These are phyloP conservation scores for Knoxia roxburghii DNA, from an alignment of 257 asterid genomes.

Conservation along the genomic window DNA sequence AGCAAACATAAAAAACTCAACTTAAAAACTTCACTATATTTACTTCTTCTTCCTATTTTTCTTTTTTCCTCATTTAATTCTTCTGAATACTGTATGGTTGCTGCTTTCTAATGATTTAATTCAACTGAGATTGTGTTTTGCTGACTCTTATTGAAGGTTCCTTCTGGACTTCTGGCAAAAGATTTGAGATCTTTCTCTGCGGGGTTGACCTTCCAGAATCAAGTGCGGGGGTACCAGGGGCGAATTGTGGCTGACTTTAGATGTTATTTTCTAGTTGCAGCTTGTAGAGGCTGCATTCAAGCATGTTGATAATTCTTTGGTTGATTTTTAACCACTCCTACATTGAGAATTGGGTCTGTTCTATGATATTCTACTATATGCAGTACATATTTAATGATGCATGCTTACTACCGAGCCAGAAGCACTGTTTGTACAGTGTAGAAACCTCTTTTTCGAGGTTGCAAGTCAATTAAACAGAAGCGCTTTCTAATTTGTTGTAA, in stretches of 20 bases:
- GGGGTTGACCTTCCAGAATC: constrained; percentile 22
- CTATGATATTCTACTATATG: constrained; percentile 53
- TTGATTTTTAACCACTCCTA: constrained; percentile 56
- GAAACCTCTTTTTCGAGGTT: constrained; percentile 57
- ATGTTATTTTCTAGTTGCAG: constrained; percentile 76
- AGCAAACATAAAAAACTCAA: not conserved
- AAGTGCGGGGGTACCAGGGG: constrained; percentile 19
- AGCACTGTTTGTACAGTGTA: constrained; percentile 61
- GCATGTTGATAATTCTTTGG: constrained; percentile 79
- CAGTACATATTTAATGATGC: constrained; percentile 37
- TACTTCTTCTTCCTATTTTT: no score
- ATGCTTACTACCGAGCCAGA: constrained; percentile 44
- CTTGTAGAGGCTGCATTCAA: constrained; percentile 85
- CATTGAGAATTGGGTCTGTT: constrained; percentile 55
- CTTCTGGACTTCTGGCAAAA: constrained; percentile 27
- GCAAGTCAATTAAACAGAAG: constrained; percentile 47
- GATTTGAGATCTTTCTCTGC: constrained; percentile 14
- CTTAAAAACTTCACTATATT: not conserved
- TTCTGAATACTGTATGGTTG: not conserved
- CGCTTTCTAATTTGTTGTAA: constrained; percentile 26
- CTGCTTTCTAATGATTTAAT: not conserved
- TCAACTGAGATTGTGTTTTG: not conserved
- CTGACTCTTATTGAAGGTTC: constrained; percentile 16
- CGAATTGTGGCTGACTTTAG: constrained; percentile 41
- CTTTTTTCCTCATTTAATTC: not conserved